Evolutionary conservation across 225 moss, liverwort and hornwort species (phyloP), one percentile per base, ranked within the genome.

Genomic region (Antitrichia curtipendula): DNA sequence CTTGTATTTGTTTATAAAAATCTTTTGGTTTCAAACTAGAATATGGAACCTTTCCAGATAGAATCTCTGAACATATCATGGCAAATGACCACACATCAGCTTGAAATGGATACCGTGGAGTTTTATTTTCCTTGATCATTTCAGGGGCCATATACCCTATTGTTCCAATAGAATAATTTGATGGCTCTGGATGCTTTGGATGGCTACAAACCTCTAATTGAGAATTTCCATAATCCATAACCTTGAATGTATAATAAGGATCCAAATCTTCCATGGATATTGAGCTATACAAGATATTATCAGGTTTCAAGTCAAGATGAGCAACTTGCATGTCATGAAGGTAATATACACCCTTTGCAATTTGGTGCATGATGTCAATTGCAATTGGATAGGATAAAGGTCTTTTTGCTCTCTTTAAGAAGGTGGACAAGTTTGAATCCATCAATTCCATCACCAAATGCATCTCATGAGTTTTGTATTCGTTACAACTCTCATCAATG

Each of bases 381-480:
- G 41, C 70, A 38, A 41, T 1, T 41, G 8, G 15, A 15, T 70
- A 70, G 5, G 40, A 5, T 25, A 70, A 43, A 27, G 71, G 71
- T 43, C 8, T 6, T 27, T 71, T 71, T 5, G 1, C 43, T 71
- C 10, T 10, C 16, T 43, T 71, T 27, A 71, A 71, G 0, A 71
- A 1, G 4, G 25, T 16, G 29, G 43, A 72, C 11, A 72, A 72
- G 3, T 3, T 72, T 28, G 72, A 9, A 0, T 72, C 45, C 72
- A 45, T 40, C 4, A 14, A 3, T 25, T 68, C 68, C 68, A 68
- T 68, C 23, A 38, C 68, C 38, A 68, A 68, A 38, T 40, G 8
- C 25, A 69, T 69, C 3, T 24, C 24, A 40, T 0, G 0, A 4
- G 1, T 24, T 69, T 45, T 17, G 10, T 6, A 0, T 45, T 4